Evolutionary conservation across 441 rosid genomes (phyloP), one percentile per base, ranked within the genome.

Genomic region (Macaranga tanarius): DNA sequence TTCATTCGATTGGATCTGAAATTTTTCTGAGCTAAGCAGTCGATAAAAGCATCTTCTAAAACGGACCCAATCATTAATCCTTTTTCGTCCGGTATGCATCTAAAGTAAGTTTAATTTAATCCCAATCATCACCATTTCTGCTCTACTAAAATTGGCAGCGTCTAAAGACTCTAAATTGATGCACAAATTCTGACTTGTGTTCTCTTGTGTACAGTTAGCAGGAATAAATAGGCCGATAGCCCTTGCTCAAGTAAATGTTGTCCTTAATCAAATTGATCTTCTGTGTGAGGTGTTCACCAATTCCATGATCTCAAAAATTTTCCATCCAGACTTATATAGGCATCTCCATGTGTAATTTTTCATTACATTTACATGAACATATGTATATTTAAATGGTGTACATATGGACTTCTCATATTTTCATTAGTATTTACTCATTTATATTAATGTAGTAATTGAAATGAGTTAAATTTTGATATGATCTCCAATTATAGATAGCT

Each of bases 71-170:
- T 87, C 92, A 95, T 95, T 96, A 95, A 93, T 87, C 97, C 99
- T 57, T 93, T 95, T 82, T 93, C 99, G 70, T 92, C 99, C 75
- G 92, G 91, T 71, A 95, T 98, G 75, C 99, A 98, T 80, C 86
- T 93, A 60, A 88, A 98, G 98, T 91, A 73, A 81, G 89, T 64
- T 40, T 28, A 80, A 42, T 42, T 42, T 7, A 19, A n/a, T 3
- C 6, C 20, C 40, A 7, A 44, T 31, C 58, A 56, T 34, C 40
- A 72, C 60, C 25, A 9, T 62, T 25, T 16, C 23, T 73, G n/a
- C n/a, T n/a, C n/a, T n/a, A n/a, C n/a, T n/a, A n/a, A n/a, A n/a
- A n/a, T n/a, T n/a, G n/a, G n/a, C n/a, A n/a, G n/a, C n/a, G n/a
- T n/a, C 58, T 34, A 34, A 34, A n/a, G n/a, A 34, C 38, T 34